A percentile compares a stretch with the other conserved stretches of the same genome.
Conservation (phyloP, 1,284 basidiomycete genomes). For the Ustilago sp. region DNA sequence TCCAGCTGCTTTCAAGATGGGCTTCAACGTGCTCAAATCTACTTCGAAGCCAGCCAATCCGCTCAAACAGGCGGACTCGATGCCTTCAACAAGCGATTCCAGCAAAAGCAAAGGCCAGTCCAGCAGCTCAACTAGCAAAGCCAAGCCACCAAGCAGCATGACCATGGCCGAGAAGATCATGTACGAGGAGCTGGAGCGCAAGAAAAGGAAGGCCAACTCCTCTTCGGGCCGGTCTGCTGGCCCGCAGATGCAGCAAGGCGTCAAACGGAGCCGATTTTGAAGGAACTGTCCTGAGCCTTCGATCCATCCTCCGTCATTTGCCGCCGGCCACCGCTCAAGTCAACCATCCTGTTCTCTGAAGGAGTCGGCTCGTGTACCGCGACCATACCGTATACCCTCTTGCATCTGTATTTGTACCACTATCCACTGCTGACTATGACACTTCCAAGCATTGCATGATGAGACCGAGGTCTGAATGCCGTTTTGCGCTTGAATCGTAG, state of each 20-base stretch:
- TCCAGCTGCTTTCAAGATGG: constrained; percentile 37
- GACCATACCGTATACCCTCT: background rate
- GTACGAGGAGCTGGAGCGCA: constrained; percentile 58
- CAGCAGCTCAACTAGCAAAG: constrained; percentile 14
- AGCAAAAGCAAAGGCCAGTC: constrained; percentile 1
- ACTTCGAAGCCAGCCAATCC: constrained; percentile 41
- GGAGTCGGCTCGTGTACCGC: background rate
- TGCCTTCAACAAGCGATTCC: background rate
- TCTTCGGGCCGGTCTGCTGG: constrained; percentile 26
- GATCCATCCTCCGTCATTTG: background rate
- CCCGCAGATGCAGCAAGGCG: constrained; percentile 52
- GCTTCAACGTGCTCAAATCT: constrained; percentile 52
- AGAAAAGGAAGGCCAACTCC: constrained; percentile 34
- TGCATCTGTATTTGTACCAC: background rate
- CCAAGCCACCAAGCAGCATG: constrained; percentile 43
- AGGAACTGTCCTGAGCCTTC: background rate
- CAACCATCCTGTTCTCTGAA: background rate
- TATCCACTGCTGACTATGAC: background rate
- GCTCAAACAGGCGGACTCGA: constrained; percentile 14
- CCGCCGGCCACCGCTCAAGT: too few species aligned
- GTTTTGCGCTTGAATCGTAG: too few species aligned
- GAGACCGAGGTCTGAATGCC: too few species aligned
- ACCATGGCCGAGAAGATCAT: constrained; percentile 67
- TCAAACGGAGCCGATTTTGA: constrained; percentile 61
- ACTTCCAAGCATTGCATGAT: background rate